phyloP scores from a whole-genome alignment of 805 yeast genomes.

The Candida broadrunensis region DNA sequence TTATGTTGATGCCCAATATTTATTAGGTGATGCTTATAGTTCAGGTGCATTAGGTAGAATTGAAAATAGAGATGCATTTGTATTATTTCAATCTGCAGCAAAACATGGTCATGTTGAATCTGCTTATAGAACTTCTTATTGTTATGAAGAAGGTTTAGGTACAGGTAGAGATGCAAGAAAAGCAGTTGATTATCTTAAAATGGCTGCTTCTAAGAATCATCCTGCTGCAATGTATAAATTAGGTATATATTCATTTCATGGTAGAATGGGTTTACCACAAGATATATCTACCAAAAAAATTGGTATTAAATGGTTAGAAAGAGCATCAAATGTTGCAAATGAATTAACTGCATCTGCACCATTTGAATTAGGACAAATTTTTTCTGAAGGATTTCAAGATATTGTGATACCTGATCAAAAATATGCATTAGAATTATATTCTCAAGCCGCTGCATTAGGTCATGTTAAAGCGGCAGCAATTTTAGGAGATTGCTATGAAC shows the following conservation, averaged over 20 bases:
- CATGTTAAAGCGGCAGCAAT: constrained; percentile 76
- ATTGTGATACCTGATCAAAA: constrained; percentile 77
- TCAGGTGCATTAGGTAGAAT: constrained; percentile 81
- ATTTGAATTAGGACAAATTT: constrained; percentile 82
- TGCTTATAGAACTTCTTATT: constrained; percentile 86
- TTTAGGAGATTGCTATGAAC: constrained; percentile 81
- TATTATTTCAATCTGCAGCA: constrained; percentile 82
- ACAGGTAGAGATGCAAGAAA: constrained; percentile 84
- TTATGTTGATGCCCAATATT: constrained; percentile 85
- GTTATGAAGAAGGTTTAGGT: constrained; percentile 93
- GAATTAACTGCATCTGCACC: constrained; percentile 92
- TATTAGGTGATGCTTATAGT: constrained; percentile 85
- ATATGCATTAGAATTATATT: constrained; percentile 82
- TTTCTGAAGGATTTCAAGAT: constrained; percentile 81
- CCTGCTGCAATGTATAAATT: constrained; percentile 96
- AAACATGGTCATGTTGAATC: constrained; percentile 91
- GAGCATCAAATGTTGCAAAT: constrained; percentile 82
- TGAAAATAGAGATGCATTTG: constrained; percentile 74
- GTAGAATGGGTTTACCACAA: constrained; percentile 75
- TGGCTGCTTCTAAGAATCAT: constrained; percentile 88
- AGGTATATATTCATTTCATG: constrained; percentile 82
- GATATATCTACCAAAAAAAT: constrained; percentile 70
- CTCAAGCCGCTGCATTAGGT: constrained; percentile 86
- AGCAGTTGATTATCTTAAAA: constrained; percentile 76
- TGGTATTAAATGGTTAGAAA: constrained; percentile 89